Evolutionary conservation across 352 stramenopile genomes (phyloP).

Genomic region (Saprolegnia parasitica): DNA sequence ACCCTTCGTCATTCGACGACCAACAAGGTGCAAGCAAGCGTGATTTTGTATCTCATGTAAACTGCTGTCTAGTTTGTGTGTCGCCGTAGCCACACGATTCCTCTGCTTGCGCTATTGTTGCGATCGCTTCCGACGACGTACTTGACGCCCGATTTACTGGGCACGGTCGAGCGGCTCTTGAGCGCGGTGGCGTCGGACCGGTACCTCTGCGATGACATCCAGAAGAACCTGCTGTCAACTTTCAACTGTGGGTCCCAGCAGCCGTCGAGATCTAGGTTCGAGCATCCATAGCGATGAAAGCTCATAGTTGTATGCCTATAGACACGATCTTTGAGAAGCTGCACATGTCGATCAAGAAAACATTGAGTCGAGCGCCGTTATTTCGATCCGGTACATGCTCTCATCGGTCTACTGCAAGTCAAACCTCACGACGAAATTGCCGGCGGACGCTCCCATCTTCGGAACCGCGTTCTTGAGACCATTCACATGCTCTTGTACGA

Average conservation of each 20-base stretch:
- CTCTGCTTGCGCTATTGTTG: slow-evolving; percentile 60
- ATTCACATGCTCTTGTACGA: slow-evolving; percentile 78
- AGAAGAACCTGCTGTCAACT: slow-evolving; percentile 82
- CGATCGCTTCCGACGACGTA: slow-evolving; percentile 61
- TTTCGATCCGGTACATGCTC: slow-evolving; percentile 74
- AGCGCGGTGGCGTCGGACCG: slow-evolving; percentile 75
- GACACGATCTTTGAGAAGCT: slow-evolving; percentile 74
- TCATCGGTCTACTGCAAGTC: slow-evolving; percentile 79
- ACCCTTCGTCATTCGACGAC: slow-evolving; percentile 82
- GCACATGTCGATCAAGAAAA: slow-evolving; percentile 73
- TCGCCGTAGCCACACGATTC: slow-evolving; percentile 66
- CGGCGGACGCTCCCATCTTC: slow-evolving; percentile 44
- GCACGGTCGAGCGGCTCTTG: slow-evolving; percentile 64
- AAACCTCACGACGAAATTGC: slow-evolving; percentile 20
- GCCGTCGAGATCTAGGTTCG: slow-evolving; percentile 50
- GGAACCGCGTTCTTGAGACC: slow-evolving; percentile 64
- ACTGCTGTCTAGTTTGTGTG: slow-evolving; percentile 33
- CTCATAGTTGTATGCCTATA: background rate
- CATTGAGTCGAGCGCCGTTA: slow-evolving; percentile 56
- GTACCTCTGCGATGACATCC: slow-evolving; percentile 72
- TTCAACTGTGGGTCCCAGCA: slow-evolving; percentile 78
- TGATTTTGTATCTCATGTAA: background rate
- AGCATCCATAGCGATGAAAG: background rate
- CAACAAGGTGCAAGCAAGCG: slow-evolving; percentile 66
- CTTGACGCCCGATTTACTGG: slow-evolving; percentile 58